phyloP scores from a whole-genome alignment of 768 basidiomycete species.

The Boletus patriciae region DNA sequence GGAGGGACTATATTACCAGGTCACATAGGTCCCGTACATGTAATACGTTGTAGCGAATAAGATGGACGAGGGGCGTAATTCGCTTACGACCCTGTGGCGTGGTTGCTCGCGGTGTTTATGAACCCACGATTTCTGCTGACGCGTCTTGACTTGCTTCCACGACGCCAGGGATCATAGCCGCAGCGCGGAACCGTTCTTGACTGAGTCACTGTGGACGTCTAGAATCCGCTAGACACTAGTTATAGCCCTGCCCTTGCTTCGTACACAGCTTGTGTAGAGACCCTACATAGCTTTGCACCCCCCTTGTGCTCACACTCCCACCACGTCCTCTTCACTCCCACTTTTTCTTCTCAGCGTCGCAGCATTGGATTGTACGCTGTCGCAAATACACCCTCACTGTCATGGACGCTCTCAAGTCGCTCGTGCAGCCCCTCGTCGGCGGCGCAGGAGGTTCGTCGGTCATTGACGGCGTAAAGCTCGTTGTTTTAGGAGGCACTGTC shows the following conservation, averaged over 20 bases:
- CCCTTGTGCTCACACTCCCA: slow-evolving; percentile 24
- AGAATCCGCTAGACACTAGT: not conserved
- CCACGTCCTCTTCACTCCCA: slow-evolving; percentile 20
- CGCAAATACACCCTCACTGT: slow-evolving; percentile 18
- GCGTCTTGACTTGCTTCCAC: slow-evolving; percentile 39
- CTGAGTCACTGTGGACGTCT: slow-evolving; percentile 3
- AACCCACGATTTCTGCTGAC: slow-evolving; percentile 34
- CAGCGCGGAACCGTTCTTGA: slow-evolving; percentile 6
- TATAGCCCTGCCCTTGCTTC: not conserved
- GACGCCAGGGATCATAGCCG: not conserved
- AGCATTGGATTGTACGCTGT: slow-evolving; percentile 41
- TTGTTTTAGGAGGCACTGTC: slow-evolving; percentile 84
- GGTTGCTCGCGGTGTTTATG: slow-evolving; percentile 23
- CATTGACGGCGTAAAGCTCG: slow-evolving; percentile 88
- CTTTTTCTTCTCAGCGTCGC: slow-evolving; percentile 23
- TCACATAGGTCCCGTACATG: slow-evolving; percentile 19
- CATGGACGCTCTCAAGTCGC: slow-evolving; percentile 82
- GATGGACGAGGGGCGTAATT: not conserved
- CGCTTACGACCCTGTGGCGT: slow-evolving; percentile 33
- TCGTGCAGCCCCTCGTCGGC: slow-evolving; percentile 78
- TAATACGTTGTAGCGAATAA: not conserved
- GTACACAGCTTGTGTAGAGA: slow-evolving; percentile 28
- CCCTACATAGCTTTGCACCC: slow-evolving; percentile 10
- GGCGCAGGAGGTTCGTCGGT: slow-evolving; percentile 73
- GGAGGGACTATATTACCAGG: slow-evolving; percentile 57